Conservation (phyloP, 2,329 filamentous ascomycete species). For the Macrophomina pseudophaseolina region DNA sequence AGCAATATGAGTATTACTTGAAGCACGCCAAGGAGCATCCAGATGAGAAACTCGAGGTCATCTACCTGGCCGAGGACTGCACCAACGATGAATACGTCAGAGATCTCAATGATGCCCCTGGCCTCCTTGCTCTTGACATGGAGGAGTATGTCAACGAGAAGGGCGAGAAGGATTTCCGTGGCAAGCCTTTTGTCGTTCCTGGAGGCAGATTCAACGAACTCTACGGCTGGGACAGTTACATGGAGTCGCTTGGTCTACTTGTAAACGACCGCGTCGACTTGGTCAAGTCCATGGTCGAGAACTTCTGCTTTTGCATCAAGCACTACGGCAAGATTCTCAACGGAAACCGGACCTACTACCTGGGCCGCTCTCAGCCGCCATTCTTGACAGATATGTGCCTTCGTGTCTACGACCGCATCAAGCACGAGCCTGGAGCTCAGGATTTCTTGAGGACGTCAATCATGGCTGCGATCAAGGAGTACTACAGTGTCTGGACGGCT, state of each 20-base stretch:
- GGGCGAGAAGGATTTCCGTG: slow-evolving; percentile 72
- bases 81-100: slow-evolving; percentile 83
- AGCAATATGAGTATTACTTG: slow-evolving; percentile 88
- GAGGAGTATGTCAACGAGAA: slow-evolving; percentile 72
- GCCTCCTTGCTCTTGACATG: slow-evolving; percentile 88
- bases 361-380: slow-evolving; percentile 90
- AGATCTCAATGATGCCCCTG: slow-evolving; percentile 84
- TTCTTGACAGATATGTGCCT: slow-evolving; percentile 98
- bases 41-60: slow-evolving; percentile 85
- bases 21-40: slow-evolving; percentile 78
- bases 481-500: slow-evolving; percentile 83
- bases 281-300: slow-evolving; percentile 91
- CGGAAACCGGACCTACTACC: slow-evolving; percentile 94
- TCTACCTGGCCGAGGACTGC: slow-evolving; percentile 70
- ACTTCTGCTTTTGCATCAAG: slow-evolving; percentile 98
- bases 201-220: slow-evolving; percentile 97
- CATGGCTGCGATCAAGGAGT: slow-evolving; percentile 95
- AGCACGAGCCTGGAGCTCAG: slow-evolving; percentile 76
- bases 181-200: slow-evolving; percentile 94
- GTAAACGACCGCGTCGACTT: slow-evolving; percentile 84
- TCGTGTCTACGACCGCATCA: slow-evolving; percentile 90
- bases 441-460: slow-evolving; percentile 83
- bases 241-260: slow-evolving; percentile 90
- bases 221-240: slow-evolving; percentile 99
- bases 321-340: slow-evolving; percentile 99